Base-by-base conservation (phyloP, 75 land plant species). In the Chamaecyparis obtusa region DNA sequence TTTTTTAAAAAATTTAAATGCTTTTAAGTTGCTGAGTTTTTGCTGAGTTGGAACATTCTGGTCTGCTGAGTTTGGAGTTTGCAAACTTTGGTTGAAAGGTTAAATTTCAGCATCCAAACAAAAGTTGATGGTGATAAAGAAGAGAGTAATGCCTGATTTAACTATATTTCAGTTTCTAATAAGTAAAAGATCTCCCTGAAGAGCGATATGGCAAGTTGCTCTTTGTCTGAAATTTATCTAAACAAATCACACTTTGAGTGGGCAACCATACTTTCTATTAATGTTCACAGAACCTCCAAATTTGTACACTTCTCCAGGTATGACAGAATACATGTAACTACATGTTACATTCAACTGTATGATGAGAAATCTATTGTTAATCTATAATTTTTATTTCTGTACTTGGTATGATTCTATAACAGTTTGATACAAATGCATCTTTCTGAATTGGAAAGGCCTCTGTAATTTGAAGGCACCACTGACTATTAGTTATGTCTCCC, bases 371-470 rank as follows among this genome's bases (percentile, higher is more conserved):
- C 8, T 24, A 24, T 43, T 3, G n/a, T 24, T 46, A 44, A 46
- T 81, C 46, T 41, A 32, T 81, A 21, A 46, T 44, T 27, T 44
- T 81, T 9, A n/a, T 81, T 78, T 19, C 9, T 32, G 51, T 81
- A 32, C 14, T n/a, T 81, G 49, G 30, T 81, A 44, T n/a, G 51
- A 46, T 4, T 21, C 51, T 43, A 49, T 44, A 81, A 81, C 83
- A 46, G 83, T 74, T 81, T 81, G 51, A 48, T 43, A 46, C 46
- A 49, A 80, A 41, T 41, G 49, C 14, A 43, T 14, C 83, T 81
- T 81, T 81, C 83, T 10, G 51, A 24, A 81, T n/a, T 81, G 46
- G n/a, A 46, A n/a, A n/a, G 83, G 83, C 41, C 48, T 81, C 33
- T 81, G 14, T 80, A 80, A 13, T 51, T 51, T 51, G 55, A 51